A percentile compares a stretch with the other conserved stretches of the same genome.
Evolutionary conservation across 306 rosid genomes (phyloP).

Genomic region (Lotus japonicus): DNA sequence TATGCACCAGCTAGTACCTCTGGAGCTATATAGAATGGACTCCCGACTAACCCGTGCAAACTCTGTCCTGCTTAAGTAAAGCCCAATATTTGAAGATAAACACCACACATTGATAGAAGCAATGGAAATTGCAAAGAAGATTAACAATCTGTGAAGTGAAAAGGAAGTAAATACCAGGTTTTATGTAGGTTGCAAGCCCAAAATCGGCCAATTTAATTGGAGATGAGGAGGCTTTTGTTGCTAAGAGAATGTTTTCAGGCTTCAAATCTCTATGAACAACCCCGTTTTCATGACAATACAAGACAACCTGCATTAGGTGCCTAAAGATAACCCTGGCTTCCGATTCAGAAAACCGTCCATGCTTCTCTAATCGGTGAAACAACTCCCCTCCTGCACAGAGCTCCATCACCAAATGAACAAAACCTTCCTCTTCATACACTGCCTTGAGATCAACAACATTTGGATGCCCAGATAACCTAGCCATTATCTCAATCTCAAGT

Average conservation of each 20-base stretch:
- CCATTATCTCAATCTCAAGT: constrained; percentile 86
- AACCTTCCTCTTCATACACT: constrained; percentile 72
- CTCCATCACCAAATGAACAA: constrained; percentile 89
- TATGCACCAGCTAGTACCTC: constrained; percentile 83
- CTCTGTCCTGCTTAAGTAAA: constrained; percentile 60
- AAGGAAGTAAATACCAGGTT: constrained; percentile 54
- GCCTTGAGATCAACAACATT: constrained; percentile 89
- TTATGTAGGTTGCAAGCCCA: constrained; percentile 86
- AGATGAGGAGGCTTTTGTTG: constrained; percentile 64
- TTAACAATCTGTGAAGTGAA: constrained; percentile 5
- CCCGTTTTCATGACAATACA: constrained; percentile 83
- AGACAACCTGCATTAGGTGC: constrained; percentile 76
- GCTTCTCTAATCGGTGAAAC: constrained; percentile 70
- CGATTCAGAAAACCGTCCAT: constrained; percentile 62
- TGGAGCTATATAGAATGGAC: constrained; percentile 90
- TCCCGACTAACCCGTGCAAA: constrained; percentile 84
- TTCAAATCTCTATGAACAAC: constrained; percentile 84
- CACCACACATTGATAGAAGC: not conserved
- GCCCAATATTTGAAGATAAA: constrained; percentile 24
- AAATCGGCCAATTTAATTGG: constrained; percentile 84
- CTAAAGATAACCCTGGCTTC: constrained; percentile 69
- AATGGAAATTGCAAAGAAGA: not conserved
- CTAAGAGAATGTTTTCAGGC: constrained; percentile 79
- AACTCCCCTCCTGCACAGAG: constrained; percentile 95
- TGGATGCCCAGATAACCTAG: constrained; percentile 79